These are phyloP conservation scores for Talaromyces sp. DNA, from an alignment of 2,329 filamentous ascomycete genomes.

Conservation along the genomic window DNA sequence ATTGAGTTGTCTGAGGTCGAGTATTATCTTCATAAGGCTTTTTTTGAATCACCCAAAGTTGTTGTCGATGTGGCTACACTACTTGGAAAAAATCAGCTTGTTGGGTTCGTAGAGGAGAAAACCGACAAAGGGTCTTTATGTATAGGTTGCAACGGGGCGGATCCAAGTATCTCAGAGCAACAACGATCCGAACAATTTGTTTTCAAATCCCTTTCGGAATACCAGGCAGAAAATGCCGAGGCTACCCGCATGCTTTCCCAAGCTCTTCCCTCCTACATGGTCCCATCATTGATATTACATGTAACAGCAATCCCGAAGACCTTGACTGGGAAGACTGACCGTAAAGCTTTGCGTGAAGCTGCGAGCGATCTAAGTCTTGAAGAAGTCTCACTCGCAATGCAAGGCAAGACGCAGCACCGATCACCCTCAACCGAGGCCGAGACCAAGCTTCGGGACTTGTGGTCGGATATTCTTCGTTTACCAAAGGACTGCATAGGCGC, in stretches of 20 bases:
- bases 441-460: neutral
- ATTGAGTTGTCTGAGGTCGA: conserved; percentile 43
- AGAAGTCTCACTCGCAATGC: neutral
- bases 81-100: neutral
- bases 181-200: neutral
- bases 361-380: neutral
- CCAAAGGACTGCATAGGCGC: neutral
- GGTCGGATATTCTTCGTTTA: neutral
- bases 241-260: neutral
- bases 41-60: conserved; percentile 20
- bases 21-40: conserved; percentile 27
- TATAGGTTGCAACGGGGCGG: neutral
- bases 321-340: conserved; percentile 4
- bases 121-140: neutral
- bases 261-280: conserved; percentile 8
- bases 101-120: neutral
- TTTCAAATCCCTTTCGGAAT: neutral
- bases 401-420: neutral
- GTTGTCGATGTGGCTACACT: conserved; percentile 1
- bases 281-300: conserved; percentile 2
- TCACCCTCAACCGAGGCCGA: neutral
- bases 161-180: neutral
- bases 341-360: neutral
- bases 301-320: conserved; percentile 1
- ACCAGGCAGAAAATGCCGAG: neutral